Conservation (phyloP, 768 basidiomycete genomes). For the Lanmaoa rubissima region DNA sequence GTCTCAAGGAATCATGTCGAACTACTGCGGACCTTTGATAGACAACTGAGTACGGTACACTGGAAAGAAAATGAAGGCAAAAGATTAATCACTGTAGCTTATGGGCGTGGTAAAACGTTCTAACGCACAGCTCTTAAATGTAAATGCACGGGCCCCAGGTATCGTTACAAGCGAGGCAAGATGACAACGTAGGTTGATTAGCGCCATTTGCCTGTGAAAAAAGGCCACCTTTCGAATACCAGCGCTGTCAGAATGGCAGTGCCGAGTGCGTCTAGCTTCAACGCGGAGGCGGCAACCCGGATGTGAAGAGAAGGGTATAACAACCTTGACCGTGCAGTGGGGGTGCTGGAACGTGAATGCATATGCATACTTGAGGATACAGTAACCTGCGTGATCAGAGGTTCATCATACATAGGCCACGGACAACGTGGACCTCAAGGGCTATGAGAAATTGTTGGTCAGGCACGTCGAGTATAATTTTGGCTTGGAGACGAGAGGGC, state of each 20-base stretch:
- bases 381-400: neutral
- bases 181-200: neutral
- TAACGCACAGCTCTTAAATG: neutral
- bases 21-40: neutral
- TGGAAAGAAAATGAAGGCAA: neutral
- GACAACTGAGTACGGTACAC: neutral
- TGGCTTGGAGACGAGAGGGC: neutral
- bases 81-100: neutral
- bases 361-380: neutral
- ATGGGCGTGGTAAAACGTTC: neutral
- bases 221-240: neutral
- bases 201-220: neutral
- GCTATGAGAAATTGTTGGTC: neutral
- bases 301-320: neutral
- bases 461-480: neutral
- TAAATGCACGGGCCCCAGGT: neutral
- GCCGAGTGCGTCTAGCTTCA: neutral
- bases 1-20: neutral
- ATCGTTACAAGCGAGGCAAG: no score
- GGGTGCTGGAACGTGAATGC: neutral
- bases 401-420: neutral
- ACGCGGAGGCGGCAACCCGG: neutral
- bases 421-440: neutral
- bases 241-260: slow-evolving; percentile 1
- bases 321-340: neutral